phyloP scores from a whole-genome alignment of 768 basidiomycete genomes.

The Suillus sp. region DNA sequence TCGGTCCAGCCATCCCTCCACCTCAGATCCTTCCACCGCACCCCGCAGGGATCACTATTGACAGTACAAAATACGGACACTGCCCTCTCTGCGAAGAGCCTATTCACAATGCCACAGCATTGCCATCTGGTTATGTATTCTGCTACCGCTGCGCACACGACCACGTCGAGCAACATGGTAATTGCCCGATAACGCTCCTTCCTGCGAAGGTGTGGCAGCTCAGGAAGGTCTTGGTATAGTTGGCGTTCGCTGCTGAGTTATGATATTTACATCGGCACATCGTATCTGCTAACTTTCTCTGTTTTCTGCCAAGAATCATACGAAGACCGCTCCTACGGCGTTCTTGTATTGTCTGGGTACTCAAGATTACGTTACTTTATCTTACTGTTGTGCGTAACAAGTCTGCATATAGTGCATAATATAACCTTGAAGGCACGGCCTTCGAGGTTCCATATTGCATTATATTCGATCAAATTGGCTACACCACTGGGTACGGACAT shows the following conservation, averaged over 20 bases:
- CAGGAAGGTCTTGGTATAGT: constrained; percentile 79
- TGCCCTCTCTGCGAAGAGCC: constrained; percentile 78
- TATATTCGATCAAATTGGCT: neutral
- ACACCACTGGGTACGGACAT: neutral
- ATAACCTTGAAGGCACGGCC: neutral
- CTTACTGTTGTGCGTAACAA: neutral
- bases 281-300: neutral
- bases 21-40: constrained; percentile 77
- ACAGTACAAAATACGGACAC: constrained; percentile 67
- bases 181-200: constrained; percentile 86
- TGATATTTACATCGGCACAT: neutral
- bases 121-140: constrained; percentile 93
- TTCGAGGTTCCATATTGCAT: neutral
- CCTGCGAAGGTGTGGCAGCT: constrained; percentile 78
- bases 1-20: constrained; percentile 74
- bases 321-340: neutral
- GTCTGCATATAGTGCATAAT: neutral
- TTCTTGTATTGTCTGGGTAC: neutral
- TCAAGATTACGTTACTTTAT: neutral
- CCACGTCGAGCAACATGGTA: constrained; percentile 72
- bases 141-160: constrained; percentile 92
- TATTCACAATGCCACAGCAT: constrained; percentile 84
- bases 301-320: neutral
- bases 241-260: constrained; percentile 3
- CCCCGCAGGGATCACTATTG: constrained; percentile 67